Percentiles rank a stretch among this genome's conserved stretches.
Evolutionary conservation across 192 early-diverging fungal genomes (phyloP).

Genomic region (Backusella luteola): DNA sequence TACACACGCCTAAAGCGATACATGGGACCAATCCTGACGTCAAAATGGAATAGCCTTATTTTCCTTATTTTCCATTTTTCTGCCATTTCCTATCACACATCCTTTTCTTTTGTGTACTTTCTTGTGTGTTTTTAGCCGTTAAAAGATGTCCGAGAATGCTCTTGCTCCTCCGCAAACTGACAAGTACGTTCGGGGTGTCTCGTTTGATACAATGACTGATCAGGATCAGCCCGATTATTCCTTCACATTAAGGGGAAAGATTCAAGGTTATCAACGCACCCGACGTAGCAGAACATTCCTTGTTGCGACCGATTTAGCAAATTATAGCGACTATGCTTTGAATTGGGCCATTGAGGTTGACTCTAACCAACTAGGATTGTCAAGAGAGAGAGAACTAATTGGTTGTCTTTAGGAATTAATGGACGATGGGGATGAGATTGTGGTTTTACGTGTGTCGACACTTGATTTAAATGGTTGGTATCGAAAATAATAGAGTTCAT

Average conservation of each 20-base stretch:
- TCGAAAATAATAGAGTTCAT: neutral
- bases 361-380: neutral
- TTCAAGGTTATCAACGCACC: conserved; percentile 39
- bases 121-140: neutral
- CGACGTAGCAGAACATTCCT: conserved; percentile 44
- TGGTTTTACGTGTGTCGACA: conserved; percentile 28
- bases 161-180: neutral
- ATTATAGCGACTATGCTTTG: conserved; percentile 49
- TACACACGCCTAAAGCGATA: neutral
- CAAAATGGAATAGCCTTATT: neutral
- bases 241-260: conserved; percentile 49
- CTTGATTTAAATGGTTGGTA: conserved; percentile 29
- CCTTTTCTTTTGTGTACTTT: neutral
- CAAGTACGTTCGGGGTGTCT: conserved; percentile 36
- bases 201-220: conserved; percentile 40
- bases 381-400: conserved; percentile 1
- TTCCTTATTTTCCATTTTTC: neutral
- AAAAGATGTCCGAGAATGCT: neutral
- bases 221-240: conserved; percentile 39
- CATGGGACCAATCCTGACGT: conserved; percentile 5
- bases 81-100: neutral
- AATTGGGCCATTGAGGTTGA: conserved; percentile 46
- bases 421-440: conserved; percentile 53
- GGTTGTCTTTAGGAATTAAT: conserved; percentile 35
- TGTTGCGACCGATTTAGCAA: conserved; percentile 51